Percentiles rank a stretch among this genome's conserved stretches.
Conservation (phyloP, 1,139 yeast genomes). For the Lodderomyces orthopsilosis region DNA sequence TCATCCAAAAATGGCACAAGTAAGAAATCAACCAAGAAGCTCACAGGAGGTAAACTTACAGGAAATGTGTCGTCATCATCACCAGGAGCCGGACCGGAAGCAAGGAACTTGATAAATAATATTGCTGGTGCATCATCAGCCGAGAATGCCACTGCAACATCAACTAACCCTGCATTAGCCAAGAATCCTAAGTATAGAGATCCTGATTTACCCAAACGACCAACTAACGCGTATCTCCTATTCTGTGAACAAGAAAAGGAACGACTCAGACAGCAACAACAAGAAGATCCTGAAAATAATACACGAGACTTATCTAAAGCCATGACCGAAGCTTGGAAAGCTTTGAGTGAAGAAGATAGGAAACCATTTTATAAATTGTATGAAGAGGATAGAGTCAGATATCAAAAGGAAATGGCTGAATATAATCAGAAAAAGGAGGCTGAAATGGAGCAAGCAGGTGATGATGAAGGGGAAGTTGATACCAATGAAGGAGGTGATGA, state of each 20-base stretch:
- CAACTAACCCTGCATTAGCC: conserved; percentile 1
- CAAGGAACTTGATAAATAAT: background rate
- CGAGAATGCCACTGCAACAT: conserved; percentile 4
- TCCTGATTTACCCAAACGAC: conserved; percentile 83
- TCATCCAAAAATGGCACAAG: conserved; percentile 20
- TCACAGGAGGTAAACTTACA: background rate
- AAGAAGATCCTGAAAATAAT: conserved; percentile 46
- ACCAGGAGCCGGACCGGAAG: background rate
- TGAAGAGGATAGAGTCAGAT: conserved; percentile 77
- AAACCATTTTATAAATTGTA: conserved; percentile 75
- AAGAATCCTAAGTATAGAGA: conserved; percentile 49
- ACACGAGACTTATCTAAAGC: conserved; percentile 67
- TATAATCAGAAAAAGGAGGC: conserved; percentile 45
- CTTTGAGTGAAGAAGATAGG: conserved; percentile 63
- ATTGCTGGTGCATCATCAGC: conserved; percentile 7
- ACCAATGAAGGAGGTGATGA: conserved; percentile 15
- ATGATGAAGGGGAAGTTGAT: conserved; percentile 13
- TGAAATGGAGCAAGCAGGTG: conserved; percentile 26
- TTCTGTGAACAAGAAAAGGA: conserved; percentile 89
- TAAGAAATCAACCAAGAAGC: conserved; percentile 4
- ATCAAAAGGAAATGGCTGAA: conserved; percentile 67
- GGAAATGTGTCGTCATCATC: background rate
- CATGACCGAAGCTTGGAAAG: conserved; percentile 86
- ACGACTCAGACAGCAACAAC: conserved; percentile 44
- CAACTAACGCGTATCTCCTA: conserved; percentile 83